Base-by-base conservation (phyloP, 2,329 filamentous ascomycete genomes). In the Reticulascus tulasneorum region DNA sequence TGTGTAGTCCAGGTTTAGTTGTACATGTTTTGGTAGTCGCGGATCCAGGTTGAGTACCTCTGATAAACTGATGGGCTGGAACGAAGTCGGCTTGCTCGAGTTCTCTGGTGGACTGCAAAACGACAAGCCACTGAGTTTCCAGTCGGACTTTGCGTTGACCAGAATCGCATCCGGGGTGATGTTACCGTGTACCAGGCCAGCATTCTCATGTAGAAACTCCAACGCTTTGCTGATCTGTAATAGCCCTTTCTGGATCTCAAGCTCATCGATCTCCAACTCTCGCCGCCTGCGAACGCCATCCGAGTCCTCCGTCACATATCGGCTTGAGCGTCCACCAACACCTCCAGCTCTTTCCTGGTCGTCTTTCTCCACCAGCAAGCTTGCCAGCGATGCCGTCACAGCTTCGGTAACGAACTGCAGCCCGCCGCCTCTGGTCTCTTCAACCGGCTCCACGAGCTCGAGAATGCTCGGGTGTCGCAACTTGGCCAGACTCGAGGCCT, bases 71-170 rank as follows among this genome's bases (percentile, higher is more conserved):
- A 97, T 82, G 9, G 87, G 84, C 26, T 82, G 75, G 31, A 94
- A 79, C 5, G 86, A 84, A 4, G 86, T 85, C 29, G 82, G 72
- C 47, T 84, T 82, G 19, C 79, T 82, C 15, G 85, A 86, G 50
- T 78, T 76, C 49, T 89, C 85, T 31, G 86, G 79, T 11, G 89
- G 86, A 29, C 86, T 86, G 56, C 85, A 87, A 59, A 96, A 98
- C 0, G 85, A 79, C 24, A 98, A 74, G n/a, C 91, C 93, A 50
- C 89, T 91, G 43, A 98, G 86, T 60, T 98, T 98, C 93, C 93
- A 98, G 61, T 98, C 93, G 30, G 87, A 94, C 82, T 98, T 98
- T 25, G 86, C 79, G 63, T 98, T 98, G 60, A 98, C 80, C 47
- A 95, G 84, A 46, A 98, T 81, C 13, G 90, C 86, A 46, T 97